These are phyloP conservation scores for Colletotrichum tropicale DNA, from an alignment of 2,329 filamentous ascomycete species.

Conservation along the genomic window DNA sequence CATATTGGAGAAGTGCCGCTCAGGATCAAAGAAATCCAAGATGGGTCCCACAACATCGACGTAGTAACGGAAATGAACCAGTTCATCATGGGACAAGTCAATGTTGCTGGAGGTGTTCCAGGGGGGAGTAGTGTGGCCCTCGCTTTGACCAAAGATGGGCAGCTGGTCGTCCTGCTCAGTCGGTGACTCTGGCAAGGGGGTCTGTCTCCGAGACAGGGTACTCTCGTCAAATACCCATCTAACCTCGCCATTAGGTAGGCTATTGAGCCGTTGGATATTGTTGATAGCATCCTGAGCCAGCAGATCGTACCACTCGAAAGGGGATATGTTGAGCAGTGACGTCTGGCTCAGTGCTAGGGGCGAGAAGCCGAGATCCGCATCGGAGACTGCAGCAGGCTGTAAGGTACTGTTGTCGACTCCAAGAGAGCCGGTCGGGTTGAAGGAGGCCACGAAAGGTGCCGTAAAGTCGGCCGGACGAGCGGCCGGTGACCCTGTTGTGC, in stretches of 20 bases:
- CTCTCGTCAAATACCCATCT: slow-evolving; percentile 9
- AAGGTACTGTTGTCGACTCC: not conserved
- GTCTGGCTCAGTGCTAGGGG: slow-evolving; percentile 2
- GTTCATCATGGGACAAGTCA: not conserved
- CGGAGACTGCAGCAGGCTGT: not conserved
- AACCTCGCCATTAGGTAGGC: not conserved
- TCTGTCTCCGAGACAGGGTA: slow-evolving; percentile 8
- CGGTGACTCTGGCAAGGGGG: not conserved
- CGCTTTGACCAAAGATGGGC: not conserved
- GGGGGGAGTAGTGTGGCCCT: not conserved
- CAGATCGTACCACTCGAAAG: slow-evolving; percentile 16
- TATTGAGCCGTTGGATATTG: slow-evolving; percentile 7
- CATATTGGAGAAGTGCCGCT: slow-evolving; percentile 17
- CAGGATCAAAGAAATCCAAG: slow-evolving; percentile 20
- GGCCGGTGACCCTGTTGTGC: not conserved
- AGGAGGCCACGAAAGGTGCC: not conserved
- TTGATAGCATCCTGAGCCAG: slow-evolving; percentile 12
- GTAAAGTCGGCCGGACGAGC: not conserved
- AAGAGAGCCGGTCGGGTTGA: not conserved
- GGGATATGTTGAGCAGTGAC: slow-evolving; percentile 11
- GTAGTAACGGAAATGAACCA: slow-evolving; percentile 15
- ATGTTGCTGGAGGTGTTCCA: slow-evolving; percentile 8
- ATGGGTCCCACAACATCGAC: slow-evolving; percentile 17
- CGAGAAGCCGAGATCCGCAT: slow-evolving; percentile 1
- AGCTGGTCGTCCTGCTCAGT: not conserved